Evolutionary conservation across 768 basidiomycete species (phyloP), one percentile per base, ranked within the genome.

Genomic region (Termitomyces sp.): DNA sequence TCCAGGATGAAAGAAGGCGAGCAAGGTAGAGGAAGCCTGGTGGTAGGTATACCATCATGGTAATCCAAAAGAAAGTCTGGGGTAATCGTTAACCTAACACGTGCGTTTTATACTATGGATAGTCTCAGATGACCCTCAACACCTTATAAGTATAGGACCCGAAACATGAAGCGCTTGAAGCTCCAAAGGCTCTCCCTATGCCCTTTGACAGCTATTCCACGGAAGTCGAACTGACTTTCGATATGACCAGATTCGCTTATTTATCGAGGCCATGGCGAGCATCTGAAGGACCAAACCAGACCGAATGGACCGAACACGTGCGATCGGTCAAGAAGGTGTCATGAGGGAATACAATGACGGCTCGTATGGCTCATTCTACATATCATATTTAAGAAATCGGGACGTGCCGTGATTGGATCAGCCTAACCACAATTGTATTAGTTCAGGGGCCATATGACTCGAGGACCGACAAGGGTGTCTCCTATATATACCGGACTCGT

Each of bases 21-120:
- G 37, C 12, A 10, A 61, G 55, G 38, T 54, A 61, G 14, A 11
- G 48, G 5, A 52, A 28, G 9, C 60, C 60, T 43, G 60, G 60
- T 24, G 51, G 42, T 21, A 43, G 28, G 41, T 22, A 12, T 19
- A 28, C 30, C 41, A 22, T 51, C 51, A 32, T 52, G 41, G 28
- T 43, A 52, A 32, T 19, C 1, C 26, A 38, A 9, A 37, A 22
- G 37, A 32, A 10, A 21, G 34, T 35, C 34, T 37, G 15, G 5
- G 22, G 37, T n/a, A 8, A n/a, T 26, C 9, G 22, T 38, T 8
- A n/a, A 40, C 11, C n/a, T 26, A 2, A 50, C 49, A 50, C 49
- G 49, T 50, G 48, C 48, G n/a, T 40, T 24, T 50, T 50, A 14
- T 35, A 35, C 34, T 10, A 47, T 19, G 7, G 19, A 32, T 32